Base-by-base conservation (phyloP, 495 filamentous ascomycete species). In the Neurospora cerealis region DNA sequence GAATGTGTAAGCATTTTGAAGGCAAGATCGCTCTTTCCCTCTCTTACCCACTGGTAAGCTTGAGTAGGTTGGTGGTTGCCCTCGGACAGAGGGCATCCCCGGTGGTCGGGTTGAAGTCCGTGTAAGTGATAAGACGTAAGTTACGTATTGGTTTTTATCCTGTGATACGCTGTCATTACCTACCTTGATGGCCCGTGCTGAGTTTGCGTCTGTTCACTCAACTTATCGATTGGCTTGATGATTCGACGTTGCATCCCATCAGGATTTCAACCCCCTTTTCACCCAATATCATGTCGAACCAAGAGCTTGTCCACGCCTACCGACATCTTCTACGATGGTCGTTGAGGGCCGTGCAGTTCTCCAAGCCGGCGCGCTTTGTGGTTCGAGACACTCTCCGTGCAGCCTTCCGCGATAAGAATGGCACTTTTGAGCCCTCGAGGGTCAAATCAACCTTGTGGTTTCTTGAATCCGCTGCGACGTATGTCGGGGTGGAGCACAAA, bases 391-490 rank as follows among this genome's bases (percentile, higher is more conserved):
- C 86, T 73, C 77, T 99, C 42, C 90, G 93, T 66, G 80, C 76
- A 0, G 89, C 90, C 11, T 99, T 97, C 81, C 92, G 93, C 46
- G 86, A 86, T 38, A 82, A 83, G 48, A 74, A 80, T 6, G 81
- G 83, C 69, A 82, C 87, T 13, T 93, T 92, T 75, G 84, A 93
- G 76, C 77, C 82, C 48, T 80, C 84, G 36, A 88, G 86, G 72
- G 89, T 97, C 42, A 80, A 83, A 70, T 92, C 93, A 71, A 99
- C 96, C 0, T 73, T 96, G 21, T 85, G 86, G 73, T 98, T 99
- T 78, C 85, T 98, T 7, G 83, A 89, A 42, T 86, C 87, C 37
- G 96, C 96, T 8, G 85, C 91, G 10, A 80, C 84, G 62, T 80
- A 86, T 73, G 86, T 82, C 34, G 93, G 94, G 0, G 73, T 95